Conservation (phyloP, 768 basidiomycete genomes). For the Leccinum subgranulosum region DNA sequence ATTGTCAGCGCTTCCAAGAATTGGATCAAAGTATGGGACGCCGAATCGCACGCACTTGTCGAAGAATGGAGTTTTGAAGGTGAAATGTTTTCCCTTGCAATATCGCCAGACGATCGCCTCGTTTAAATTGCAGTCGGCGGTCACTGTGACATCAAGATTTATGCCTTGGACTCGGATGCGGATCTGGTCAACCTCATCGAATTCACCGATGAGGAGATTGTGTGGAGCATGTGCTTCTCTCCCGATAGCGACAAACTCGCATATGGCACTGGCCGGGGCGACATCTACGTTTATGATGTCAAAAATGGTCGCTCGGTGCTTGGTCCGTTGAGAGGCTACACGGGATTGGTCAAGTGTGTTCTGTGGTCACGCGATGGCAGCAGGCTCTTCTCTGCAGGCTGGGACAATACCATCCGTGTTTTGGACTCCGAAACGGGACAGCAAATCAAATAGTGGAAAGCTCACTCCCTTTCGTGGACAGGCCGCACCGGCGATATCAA, state of each 20-base stretch:
- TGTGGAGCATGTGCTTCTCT: neutral
- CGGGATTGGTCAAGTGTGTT: accelerated
- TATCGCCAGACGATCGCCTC: neutral
- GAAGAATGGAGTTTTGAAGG: neutral
- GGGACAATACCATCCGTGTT: neutral
- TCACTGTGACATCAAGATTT: neutral
- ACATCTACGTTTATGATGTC: neutral
- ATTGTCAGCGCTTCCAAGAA: neutral
- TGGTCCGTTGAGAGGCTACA: neutral
- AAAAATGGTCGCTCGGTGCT: neutral
- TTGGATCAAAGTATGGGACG: neutral
- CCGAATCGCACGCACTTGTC: neutral
- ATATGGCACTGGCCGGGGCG: neutral
- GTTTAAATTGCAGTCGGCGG: neutral
- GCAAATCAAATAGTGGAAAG: neutral
- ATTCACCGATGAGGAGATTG: no score
- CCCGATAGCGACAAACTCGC: neutral
- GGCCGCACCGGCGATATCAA: no score
- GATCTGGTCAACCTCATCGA: neutral
- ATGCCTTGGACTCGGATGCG: neutral
- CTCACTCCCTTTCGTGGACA: no score
- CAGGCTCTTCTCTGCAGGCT: neutral
- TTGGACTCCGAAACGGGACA: neutral
- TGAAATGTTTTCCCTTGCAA: neutral
- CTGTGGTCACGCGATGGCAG: neutral